Evolutionary conservation across 169 alveolate genomes (phyloP), one percentile per base, ranked within the genome.

Genomic region (Cryptosporidium sp.): DNA sequence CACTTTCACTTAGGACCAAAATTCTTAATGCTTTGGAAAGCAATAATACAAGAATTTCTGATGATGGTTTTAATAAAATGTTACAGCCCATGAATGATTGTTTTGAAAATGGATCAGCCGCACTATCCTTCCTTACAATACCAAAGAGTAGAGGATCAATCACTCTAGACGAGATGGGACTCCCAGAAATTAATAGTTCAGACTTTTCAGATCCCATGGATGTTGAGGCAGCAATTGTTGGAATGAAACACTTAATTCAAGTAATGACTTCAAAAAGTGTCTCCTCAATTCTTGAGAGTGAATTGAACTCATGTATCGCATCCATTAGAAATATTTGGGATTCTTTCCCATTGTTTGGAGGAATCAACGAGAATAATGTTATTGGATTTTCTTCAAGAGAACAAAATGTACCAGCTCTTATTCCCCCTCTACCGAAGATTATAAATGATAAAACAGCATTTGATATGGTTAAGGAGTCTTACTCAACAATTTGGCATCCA

Each of bases 401-500:
- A 4, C 80, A 44, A 80, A 70, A 62, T 1, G 45, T 80, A 4
- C 89, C 89, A 9, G 89, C 89, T 9, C 53, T 80, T 23, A 80
- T 80, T 23, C 89, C 89, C 6, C 89, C 89, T 42, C 14, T 80
- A 42, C 89, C 89, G 14, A 80, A 65, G 6, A 67, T 80, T 9
- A 80, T 80, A 16, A 80, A 80, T 65, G 89, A 80, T 48, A 80
- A 80, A 62, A 80, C 89, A 2, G 75, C 62, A 6, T 80, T 80
- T 60, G 75, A 80, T 21, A 12, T 80, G 70, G 89, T 80, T 3
- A 80, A 80, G 45, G 89, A 80, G 18, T 80, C 89, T 7, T 80
- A 80, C 45, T 80, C 89, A 62, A 80, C 89, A 62, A 80, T 80
- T 21, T 80, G 89, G 89, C 89, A 80, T 44, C 89, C 89, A 23